A percentile compares a stretch with the other conserved stretches of the same genome.
Conservation (phyloP, 164 flowering plant species). For the Litsea cubeba region DNA sequence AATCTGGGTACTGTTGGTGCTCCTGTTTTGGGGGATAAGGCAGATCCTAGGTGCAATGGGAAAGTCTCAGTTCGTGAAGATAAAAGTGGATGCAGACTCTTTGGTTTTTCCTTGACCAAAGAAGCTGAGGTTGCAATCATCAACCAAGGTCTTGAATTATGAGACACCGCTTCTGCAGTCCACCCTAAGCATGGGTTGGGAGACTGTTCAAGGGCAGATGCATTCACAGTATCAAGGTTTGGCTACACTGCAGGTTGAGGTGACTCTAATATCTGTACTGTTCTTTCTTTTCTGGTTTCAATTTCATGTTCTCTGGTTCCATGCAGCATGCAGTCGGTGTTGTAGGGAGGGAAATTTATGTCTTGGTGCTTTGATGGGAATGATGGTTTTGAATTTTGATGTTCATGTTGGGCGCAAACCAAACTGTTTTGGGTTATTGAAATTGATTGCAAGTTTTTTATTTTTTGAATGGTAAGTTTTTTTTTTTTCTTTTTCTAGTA, state of each 20-base stretch:
- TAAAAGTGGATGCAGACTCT: slow-evolving; percentile 66
- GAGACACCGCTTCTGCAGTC: slow-evolving; percentile 27
- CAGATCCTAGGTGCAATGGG: slow-evolving; percentile 15
- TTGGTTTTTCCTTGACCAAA: slow-evolving; percentile 74
- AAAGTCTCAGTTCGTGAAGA: slow-evolving; percentile 25
- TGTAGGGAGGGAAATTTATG: slow-evolving; percentile 29
- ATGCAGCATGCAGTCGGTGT: slow-evolving; percentile 5
- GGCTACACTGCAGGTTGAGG: slow-evolving; percentile 33
- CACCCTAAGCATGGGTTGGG: slow-evolving; percentile 1
- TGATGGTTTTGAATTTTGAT: slow-evolving; percentile 13
- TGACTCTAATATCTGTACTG: slow-evolving; percentile 33
- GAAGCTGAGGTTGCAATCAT: slow-evolving; percentile 26
- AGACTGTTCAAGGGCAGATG: slow-evolving; percentile 19
- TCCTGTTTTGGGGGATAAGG: slow-evolving; percentile 14
- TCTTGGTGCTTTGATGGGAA: slow-evolving; percentile 23
- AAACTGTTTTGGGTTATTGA: too few species aligned
- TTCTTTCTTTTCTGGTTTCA: neutral
- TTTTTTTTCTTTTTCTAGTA: too few species aligned
- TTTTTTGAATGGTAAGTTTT: too few species aligned
- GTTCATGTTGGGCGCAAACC: neutral
- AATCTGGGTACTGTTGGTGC: slow-evolving; percentile 18
- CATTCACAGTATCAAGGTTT: slow-evolving; percentile 30
- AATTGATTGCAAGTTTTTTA: too few species aligned
- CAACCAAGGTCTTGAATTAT: slow-evolving; percentile 15
- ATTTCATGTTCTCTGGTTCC: neutral